Conservation (phyloP, 2,329 filamentous ascomycete species). For the Monilinia fructicola region DNA sequence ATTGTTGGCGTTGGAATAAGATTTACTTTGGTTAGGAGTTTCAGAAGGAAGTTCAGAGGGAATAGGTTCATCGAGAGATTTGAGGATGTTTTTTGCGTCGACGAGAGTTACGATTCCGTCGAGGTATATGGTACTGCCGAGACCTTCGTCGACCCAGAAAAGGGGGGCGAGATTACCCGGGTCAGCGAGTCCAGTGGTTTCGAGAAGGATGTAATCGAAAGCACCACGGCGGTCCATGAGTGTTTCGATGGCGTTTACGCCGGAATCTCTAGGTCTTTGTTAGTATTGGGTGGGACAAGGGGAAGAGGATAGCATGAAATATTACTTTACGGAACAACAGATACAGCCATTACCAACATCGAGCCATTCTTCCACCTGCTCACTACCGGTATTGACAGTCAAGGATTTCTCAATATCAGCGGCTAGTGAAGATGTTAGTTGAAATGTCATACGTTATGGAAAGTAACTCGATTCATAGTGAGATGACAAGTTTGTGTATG, state of each 20-base stretch:
- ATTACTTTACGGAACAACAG: conserved; percentile 92
- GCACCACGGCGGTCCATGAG: conserved; percentile 90
- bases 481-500: background rate
- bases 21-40: conserved; percentile 14
- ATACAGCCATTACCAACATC: conserved; percentile 96
- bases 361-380: conserved; percentile 89
- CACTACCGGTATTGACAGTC: conserved; percentile 80
- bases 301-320: background rate
- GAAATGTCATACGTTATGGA: background rate
- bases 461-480: background rate
- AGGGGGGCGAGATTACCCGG: conserved; percentile 92
- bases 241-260: conserved; percentile 91
- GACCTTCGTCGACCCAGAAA: conserved; percentile 96
- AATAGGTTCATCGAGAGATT: conserved; percentile 71
- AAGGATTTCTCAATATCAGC: conserved; percentile 95
- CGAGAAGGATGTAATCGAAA: conserved; percentile 96
- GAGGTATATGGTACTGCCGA: conserved; percentile 92
- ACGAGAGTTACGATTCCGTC: conserved; percentile 96
- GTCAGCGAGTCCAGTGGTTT: conserved; percentile 93
- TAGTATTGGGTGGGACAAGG: background rate
- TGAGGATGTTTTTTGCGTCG: conserved; percentile 89
- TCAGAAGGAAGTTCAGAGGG: conserved; percentile 53
- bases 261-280: conserved; percentile 65
- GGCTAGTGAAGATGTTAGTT: conserved; percentile 45
- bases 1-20: conserved; percentile 45